phyloP scores from a whole-genome alignment of 306 rosid species.

The Pterocarpus santalinus region DNA sequence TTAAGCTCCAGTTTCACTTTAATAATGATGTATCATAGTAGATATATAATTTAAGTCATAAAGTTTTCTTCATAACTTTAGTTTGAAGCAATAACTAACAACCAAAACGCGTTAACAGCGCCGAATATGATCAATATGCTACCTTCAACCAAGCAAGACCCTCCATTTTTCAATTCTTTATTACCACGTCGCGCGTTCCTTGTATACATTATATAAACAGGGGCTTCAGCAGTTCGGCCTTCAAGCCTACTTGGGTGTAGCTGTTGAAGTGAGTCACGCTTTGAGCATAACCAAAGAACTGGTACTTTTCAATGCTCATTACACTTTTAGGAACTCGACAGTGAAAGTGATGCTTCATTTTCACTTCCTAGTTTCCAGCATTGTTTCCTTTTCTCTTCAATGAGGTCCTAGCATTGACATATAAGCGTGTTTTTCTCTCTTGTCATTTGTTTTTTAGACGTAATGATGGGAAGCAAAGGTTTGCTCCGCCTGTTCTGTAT shows the following conservation, averaged over 20 bases:
- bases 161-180: constrained; percentile 25
- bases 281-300: constrained; percentile 16
- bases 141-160: constrained; percentile 28
- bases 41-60: constrained; percentile 3
- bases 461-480: constrained; percentile 60
- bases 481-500: constrained; percentile 55
- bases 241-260: constrained; percentile 28
- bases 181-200: neutral
- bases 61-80: constrained; percentile 10
- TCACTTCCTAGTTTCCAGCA: constrained; percentile 29
- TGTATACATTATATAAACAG: constrained; percentile 10
- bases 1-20: constrained; percentile 41
- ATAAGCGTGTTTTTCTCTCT: neutral
- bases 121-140: constrained; percentile 51
- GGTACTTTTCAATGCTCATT: constrained; percentile 29
- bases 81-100: constrained; percentile 40
- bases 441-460: constrained; percentile 50
- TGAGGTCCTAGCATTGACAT: neutral
- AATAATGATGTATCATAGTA: constrained; percentile 29
- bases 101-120: constrained; percentile 51
- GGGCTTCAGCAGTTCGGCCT: constrained; percentile 32
- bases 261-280: constrained; percentile 38
- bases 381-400: neutral
- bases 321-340: neutral
- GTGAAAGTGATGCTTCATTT: constrained; percentile 35